phyloP scores from a whole-genome alignment of 2,329 filamentous ascomycete species.

The Herpomyces periplanetae region DNA sequence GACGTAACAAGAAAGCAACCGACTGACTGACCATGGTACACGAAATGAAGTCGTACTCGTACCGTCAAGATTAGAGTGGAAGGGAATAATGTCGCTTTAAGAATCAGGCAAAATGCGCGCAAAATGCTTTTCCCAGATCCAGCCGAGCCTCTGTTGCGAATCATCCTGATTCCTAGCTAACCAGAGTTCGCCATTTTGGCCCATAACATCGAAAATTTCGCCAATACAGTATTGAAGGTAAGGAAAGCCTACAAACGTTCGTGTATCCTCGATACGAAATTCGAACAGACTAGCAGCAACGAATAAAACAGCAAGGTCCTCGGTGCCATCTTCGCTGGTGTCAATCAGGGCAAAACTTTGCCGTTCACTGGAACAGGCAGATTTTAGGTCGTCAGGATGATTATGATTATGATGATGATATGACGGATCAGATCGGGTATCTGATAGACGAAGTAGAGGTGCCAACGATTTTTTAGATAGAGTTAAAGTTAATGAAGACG shows the following conservation, averaged over 20 bases:
- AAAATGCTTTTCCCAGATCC: slow-evolving; percentile 99
- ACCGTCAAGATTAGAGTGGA: too few species aligned
- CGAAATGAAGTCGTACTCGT: too few species aligned
- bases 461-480: too few species aligned
- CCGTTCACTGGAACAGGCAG: slow-evolving; percentile 21
- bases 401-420: too few species aligned
- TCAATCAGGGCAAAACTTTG: slow-evolving; percentile 20
- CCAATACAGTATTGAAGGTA: slow-evolving; percentile 84
- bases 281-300: slow-evolving; percentile 76
- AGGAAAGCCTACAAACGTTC: slow-evolving; percentile 70
- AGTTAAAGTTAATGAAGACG: too few species aligned
- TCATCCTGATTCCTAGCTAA: slow-evolving; percentile 92
- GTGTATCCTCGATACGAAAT: slow-evolving; percentile 74
- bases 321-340: slow-evolving; percentile 20
- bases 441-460: too few species aligned
- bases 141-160: slow-evolving; percentile 32
- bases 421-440: too few species aligned
- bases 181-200: slow-evolving; percentile 88
- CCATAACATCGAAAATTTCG: slow-evolving; percentile 33
- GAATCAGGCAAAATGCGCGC: too few species aligned
- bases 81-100: too few species aligned
- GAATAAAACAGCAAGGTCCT: slow-evolving; percentile 23
- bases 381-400: too few species aligned
- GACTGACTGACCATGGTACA: too few species aligned
- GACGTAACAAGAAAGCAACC: too few species aligned